These are phyloP conservation scores for Phytopythium delawarense DNA, from an alignment of 352 stramenopile genomes.

Conservation along the genomic window DNA sequence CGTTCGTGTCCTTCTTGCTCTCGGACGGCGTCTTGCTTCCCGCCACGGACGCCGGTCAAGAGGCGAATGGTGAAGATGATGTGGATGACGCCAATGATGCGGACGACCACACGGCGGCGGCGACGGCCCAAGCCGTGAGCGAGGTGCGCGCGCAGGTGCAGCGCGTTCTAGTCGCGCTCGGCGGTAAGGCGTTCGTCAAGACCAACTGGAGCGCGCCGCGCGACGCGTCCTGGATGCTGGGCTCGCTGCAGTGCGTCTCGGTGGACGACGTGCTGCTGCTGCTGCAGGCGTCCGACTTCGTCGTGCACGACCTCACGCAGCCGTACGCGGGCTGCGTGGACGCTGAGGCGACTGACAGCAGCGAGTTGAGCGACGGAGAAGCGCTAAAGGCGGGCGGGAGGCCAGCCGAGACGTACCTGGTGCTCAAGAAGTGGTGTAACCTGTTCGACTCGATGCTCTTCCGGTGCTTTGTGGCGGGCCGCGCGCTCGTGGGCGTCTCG, in stretches of 20 bases:
- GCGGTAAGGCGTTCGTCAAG: constrained; percentile 85
- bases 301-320: constrained; percentile 89
- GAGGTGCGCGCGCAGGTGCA: constrained; percentile 60
- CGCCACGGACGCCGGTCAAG: not conserved
- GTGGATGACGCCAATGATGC: constrained; percentile 19
- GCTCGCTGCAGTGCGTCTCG: constrained; percentile 65
- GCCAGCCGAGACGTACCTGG: constrained; percentile 51
- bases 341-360: not conserved
- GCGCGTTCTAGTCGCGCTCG: constrained; percentile 49
- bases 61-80: constrained; percentile 6
- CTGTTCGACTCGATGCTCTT: constrained; percentile 95
- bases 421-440: constrained; percentile 95
- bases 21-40: constrained; percentile 62
- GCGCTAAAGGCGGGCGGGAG: not conserved
- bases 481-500: constrained; percentile 82
- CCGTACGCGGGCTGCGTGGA: constrained; percentile 63
- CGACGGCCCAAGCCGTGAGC: constrained; percentile 26
- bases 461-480: constrained; percentile 88
- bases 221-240: constrained; percentile 92
- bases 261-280: constrained; percentile 85
- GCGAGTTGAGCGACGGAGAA: not conserved
- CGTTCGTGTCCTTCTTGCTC: constrained; percentile 62
- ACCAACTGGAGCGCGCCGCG: constrained; percentile 93
- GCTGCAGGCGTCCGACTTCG: constrained; percentile 84
- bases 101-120: constrained; percentile 13